Conservation (phyloP, 108 stramenopile species). For the Cafeteria roenbergensis region DNA sequence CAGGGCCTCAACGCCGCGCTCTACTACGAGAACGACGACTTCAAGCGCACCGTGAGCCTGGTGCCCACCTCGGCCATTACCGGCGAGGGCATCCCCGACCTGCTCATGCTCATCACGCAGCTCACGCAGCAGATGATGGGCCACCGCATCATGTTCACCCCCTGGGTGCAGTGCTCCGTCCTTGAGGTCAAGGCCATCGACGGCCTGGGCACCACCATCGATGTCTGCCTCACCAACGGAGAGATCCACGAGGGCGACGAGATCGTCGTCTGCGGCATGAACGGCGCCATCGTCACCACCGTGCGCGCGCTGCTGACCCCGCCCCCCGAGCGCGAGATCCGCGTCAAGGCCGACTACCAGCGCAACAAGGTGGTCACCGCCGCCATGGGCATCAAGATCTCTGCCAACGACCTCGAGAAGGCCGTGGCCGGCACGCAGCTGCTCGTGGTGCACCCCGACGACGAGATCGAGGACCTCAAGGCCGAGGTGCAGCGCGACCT, state of each 20-base stretch:
- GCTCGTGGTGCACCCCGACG: conserved; percentile 78
- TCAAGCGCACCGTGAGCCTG: conserved; percentile 75
- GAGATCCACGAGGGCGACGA: conserved; percentile 74
- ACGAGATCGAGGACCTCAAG: conserved; percentile 93
- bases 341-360: conserved; percentile 87
- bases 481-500: conserved; percentile 89
- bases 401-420: conserved; percentile 78
- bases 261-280: conserved; percentile 88
- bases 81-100: conserved; percentile 95
- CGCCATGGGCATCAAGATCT: conserved; percentile 92
- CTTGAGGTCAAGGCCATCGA: conserved; percentile 97
- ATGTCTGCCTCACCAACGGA: conserved; percentile 89
- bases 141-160: conserved; percentile 77
- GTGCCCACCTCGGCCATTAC: conserved; percentile 94
- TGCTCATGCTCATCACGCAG: conserved; percentile 72
- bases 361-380: conserved; percentile 87
- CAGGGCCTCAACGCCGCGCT: conserved; percentile 93
- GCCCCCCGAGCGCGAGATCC: conserved; percentile 88
- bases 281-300: conserved; percentile 88
- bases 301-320: conserved; percentile 92
- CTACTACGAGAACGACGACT: conserved; percentile 97
- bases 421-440: conserved; percentile 94
- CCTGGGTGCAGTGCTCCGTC: conserved; percentile 80
- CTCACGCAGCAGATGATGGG: conserved; percentile 77
- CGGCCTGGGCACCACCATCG: conserved; percentile 94